Evolutionary conservation across 345 rosid genomes (phyloP).

Genomic region (Pelargonium nanum): DNA sequence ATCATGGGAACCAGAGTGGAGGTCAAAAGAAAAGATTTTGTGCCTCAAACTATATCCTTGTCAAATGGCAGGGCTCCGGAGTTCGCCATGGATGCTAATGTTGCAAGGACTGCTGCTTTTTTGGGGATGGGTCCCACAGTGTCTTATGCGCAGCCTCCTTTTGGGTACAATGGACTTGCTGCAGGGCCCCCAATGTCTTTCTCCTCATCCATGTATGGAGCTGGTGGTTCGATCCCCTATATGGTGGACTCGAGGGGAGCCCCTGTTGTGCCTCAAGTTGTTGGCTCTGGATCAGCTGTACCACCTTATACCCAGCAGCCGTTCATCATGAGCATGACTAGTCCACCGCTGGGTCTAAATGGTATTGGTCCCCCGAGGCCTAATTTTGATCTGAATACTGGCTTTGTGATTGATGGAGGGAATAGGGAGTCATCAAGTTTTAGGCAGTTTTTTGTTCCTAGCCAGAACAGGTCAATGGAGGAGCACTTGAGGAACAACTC

Average conservation of each 20-base stretch:
- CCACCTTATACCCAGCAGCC: slow-evolving; percentile 49
- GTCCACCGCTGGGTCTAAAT: slow-evolving; percentile 36
- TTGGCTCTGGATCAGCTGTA: slow-evolving; percentile 37
- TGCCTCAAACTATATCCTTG: slow-evolving; percentile 34
- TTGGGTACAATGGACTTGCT: slow-evolving; percentile 45
- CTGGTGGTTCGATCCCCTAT: slow-evolving; percentile 55
- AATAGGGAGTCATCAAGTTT: slow-evolving; percentile 38
- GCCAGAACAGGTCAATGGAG: slow-evolving; percentile 39
- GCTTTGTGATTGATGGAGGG: slow-evolving; percentile 52
- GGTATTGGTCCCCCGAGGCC: slow-evolving; percentile 47
- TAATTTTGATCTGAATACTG: slow-evolving; percentile 56
- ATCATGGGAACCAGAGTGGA: slow-evolving; percentile 70
- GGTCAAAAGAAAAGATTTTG: slow-evolving; percentile 37
- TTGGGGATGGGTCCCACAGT: slow-evolving; percentile 43
- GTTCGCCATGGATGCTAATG: slow-evolving; percentile 28
- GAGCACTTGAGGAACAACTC: slow-evolving; percentile 45
- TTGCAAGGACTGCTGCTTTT: slow-evolving; percentile 43
- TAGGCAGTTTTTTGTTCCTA: slow-evolving; percentile 54
- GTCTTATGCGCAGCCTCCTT: slow-evolving; percentile 50
- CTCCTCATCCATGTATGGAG: slow-evolving; percentile 47
- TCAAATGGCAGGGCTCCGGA: slow-evolving; percentile 52
- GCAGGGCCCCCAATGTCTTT: slow-evolving; percentile 44
- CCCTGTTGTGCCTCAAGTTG: slow-evolving; percentile 53
- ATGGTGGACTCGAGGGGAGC: slow-evolving; percentile 60
- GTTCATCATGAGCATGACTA: slow-evolving; percentile 51